phyloP scores from a whole-genome alignment of 2,329 filamentous ascomycete genomes.

The Myriosclerotinia duriaeana region DNA sequence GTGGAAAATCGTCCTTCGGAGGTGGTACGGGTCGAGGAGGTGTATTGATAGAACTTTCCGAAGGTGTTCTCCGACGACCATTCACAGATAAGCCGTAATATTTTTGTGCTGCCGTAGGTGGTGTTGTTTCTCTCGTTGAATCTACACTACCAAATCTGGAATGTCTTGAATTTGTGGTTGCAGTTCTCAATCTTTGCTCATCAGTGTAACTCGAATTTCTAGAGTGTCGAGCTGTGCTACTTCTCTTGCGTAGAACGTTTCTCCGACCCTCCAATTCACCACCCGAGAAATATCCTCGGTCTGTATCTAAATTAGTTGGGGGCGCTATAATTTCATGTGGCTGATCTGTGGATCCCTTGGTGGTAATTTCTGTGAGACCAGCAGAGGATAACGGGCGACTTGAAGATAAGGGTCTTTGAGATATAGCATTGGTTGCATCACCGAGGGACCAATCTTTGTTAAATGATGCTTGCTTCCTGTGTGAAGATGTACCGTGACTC shows the following conservation, averaged over 20 bases:
- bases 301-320: slow-evolving; percentile 55
- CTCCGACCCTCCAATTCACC: slow-evolving; percentile 76
- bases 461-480: slow-evolving; percentile 68
- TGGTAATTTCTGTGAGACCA: slow-evolving; percentile 30
- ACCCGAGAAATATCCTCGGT: slow-evolving; percentile 91
- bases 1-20: slow-evolving; percentile 57
- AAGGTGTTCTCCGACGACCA: slow-evolving; percentile 42
- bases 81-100: slow-evolving; percentile 58
- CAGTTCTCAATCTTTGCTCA: slow-evolving; percentile 67
- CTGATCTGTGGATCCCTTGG: slow-evolving; percentile 39
- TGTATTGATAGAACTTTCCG: slow-evolving; percentile 56
- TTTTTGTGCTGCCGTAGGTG: slow-evolving; percentile 66
- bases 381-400: slow-evolving; percentile 14
- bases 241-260: slow-evolving; percentile 79
- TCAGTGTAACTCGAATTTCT: slow-evolving; percentile 75
- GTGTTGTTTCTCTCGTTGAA: slow-evolving; percentile 62
- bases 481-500: slow-evolving; percentile 39
- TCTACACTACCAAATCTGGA: slow-evolving; percentile 78
- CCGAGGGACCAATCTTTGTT: slow-evolving; percentile 70
- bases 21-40: slow-evolving; percentile 59
- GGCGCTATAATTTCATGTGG: slow-evolving; percentile 35
- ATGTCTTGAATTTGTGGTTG: slow-evolving; percentile 66
- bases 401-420: slow-evolving; percentile 33
- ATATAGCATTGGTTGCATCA: slow-evolving; percentile 35
- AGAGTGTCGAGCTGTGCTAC: slow-evolving; percentile 60